These are phyloP conservation scores for Aureobasidium leucospermi DNA, from an alignment of 2,329 filamentous ascomycete species.

Conservation along the genomic window DNA sequence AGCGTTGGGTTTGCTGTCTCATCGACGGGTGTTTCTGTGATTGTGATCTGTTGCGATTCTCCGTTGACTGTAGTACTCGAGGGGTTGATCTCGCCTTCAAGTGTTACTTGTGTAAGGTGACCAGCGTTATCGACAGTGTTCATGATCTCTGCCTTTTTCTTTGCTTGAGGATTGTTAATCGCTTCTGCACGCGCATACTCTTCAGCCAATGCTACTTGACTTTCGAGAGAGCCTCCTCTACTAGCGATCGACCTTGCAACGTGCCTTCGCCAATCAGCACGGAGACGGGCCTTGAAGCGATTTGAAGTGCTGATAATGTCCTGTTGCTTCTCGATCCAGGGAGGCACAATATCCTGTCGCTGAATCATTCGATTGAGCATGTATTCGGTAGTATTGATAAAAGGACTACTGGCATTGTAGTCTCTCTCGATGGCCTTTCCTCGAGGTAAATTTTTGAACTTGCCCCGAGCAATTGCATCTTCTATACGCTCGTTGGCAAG, in stretches of 20 bases:
- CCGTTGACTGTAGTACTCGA: slow-evolving; percentile 13
- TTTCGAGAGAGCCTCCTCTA: slow-evolving; percentile 64
- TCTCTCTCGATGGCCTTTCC: slow-evolving; percentile 79
- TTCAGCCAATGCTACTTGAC: slow-evolving; percentile 64
- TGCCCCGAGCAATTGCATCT: slow-evolving; percentile 82
- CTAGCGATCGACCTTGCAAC: slow-evolving; percentile 72
- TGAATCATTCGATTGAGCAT: slow-evolving; percentile 99
- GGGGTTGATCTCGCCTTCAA: slow-evolving; percentile 37
- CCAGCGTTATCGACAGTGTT: slow-evolving; percentile 39
- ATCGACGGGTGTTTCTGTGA: neutral
- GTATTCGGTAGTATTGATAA: slow-evolving; percentile 93
- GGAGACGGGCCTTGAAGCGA: slow-evolving; percentile 65
- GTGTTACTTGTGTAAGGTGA: slow-evolving; percentile 40
- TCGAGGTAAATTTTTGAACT: slow-evolving; percentile 77
- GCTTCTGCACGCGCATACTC: slow-evolving; percentile 70
- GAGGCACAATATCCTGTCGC: slow-evolving; percentile 87
- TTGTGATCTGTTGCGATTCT: slow-evolving; percentile 16
- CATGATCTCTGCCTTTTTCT: slow-evolving; percentile 35
- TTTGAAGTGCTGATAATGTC: slow-evolving; percentile 65
- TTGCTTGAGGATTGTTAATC: slow-evolving; percentile 49
- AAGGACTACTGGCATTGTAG: slow-evolving; percentile 73
- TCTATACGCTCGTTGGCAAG: slow-evolving; percentile 90
- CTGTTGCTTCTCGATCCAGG: slow-evolving; percentile 99
- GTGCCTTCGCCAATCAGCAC: slow-evolving; percentile 78
- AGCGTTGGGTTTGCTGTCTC: slow-evolving; percentile 17